These are phyloP conservation scores for Neocucurbitaria cava DNA, from an alignment of 2,329 filamentous ascomycete species.

Conservation along the genomic window DNA sequence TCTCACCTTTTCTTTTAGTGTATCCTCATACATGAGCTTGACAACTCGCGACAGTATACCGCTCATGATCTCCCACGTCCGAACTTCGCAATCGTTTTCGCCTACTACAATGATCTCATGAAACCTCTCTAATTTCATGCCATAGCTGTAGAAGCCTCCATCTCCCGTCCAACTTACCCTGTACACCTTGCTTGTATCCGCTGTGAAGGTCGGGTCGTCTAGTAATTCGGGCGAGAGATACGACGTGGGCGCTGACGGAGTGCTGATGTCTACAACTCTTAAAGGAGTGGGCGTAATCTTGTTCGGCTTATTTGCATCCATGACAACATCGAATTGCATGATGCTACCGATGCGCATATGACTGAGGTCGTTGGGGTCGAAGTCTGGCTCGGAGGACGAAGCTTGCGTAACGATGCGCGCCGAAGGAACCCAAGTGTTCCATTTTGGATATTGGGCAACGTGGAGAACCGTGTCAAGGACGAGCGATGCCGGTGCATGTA, in stretches of 20 bases:
- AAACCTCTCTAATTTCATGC: constrained; percentile 20
- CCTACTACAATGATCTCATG: constrained; percentile 26
- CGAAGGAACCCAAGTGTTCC: constrained; percentile 29
- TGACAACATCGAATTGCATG: constrained; percentile 26
- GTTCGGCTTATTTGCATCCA: constrained; percentile 17
- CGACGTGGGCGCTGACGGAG: constrained; percentile 16
- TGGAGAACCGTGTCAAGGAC: constrained; percentile 25
- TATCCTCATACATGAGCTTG: constrained; percentile 20
- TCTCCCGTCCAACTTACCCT: constrained; percentile 28
- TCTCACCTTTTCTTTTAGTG: constrained; percentile 20
- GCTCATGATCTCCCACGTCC: constrained; percentile 29
- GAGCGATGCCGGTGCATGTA: constrained; percentile 23
- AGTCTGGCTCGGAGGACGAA: not conserved
- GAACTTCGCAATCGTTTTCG: constrained; percentile 24
- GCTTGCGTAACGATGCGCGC: constrained; percentile 17
- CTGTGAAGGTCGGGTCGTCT: constrained; percentile 16
- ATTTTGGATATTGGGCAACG: constrained; percentile 19
- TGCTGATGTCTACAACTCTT: constrained; percentile 26
- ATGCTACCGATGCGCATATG: constrained; percentile 18
- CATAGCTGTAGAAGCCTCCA: constrained; percentile 15
- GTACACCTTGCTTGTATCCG: constrained; percentile 25
- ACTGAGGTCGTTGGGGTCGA: not conserved
- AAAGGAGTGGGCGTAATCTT: constrained; percentile 16
- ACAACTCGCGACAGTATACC: constrained; percentile 26
- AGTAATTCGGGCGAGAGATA: constrained; percentile 17